phyloP scores from a whole-genome alignment of 768 basidiomycete genomes.

The Nevesoporus exiguus region DNA sequence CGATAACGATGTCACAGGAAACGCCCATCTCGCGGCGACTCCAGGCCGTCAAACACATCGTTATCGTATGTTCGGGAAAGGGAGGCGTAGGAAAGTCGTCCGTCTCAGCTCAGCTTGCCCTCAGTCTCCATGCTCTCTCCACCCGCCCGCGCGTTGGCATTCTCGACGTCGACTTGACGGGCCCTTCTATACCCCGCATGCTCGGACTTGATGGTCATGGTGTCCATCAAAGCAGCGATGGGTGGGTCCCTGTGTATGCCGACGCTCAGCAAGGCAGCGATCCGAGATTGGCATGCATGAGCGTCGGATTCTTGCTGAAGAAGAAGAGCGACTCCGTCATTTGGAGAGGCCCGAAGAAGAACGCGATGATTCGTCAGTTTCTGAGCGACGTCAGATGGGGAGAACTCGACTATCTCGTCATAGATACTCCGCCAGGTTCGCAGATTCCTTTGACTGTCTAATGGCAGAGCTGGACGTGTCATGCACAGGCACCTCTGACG shows the following conservation, averaged over 20 bases:
- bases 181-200: conserved; percentile 94
- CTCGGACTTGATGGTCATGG: conserved; percentile 82
- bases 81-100: conserved; percentile 99
- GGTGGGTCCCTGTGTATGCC: conserved; percentile 98
- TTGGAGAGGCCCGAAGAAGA: conserved; percentile 98
- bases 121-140: conserved; percentile 73
- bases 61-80: conserved; percentile 94
- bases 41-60: conserved; percentile 71
- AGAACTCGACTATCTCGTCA: conserved; percentile 85
- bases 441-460: conserved; percentile 5
- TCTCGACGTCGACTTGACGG: conserved; percentile 90
- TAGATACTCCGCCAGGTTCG: conserved; percentile 96
- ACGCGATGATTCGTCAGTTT: conserved; percentile 97
- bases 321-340: conserved; percentile 91
- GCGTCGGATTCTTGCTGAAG: conserved; percentile 91
- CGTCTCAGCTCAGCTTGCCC: conserved; percentile 85
- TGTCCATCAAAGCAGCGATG: conserved; percentile 90
- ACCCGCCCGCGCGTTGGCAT: conserved; percentile 77
- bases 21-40: conserved; percentile 73
- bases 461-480: conserved; percentile 7
- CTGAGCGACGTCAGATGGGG: conserved; percentile 95
- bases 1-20: conserved; percentile 37
- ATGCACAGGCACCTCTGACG: conserved; percentile 89
- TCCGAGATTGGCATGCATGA: conserved; percentile 88
- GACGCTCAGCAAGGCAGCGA: conserved; percentile 54